Evolutionary conservation across 2,329 filamentous ascomycete genomes (phyloP), one percentile per base, ranked within the genome.

Genomic region (Exserohilum rostratum): DNA sequence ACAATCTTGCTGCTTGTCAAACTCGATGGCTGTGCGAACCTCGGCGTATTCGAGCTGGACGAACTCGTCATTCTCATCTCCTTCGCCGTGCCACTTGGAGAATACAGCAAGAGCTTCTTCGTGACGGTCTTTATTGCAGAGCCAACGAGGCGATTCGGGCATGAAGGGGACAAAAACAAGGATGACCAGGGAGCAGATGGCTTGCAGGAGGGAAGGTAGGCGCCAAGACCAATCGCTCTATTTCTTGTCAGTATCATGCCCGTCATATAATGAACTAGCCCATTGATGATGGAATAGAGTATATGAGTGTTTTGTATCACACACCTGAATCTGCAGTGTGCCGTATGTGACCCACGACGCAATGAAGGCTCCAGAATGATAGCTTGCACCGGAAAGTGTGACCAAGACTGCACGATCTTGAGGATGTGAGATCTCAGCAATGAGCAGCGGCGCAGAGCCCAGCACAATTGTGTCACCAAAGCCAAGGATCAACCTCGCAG

Each of bases 121-220:
- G 3, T 78, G 72, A 12, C 80, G 79, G 39, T 83, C 81, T 29
- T 83, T 78, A 54, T 78, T 77, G 46, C 84, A 79, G 13, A 86
- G 74, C 83, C 84, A 87, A 55, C 86, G 78, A 2, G 85, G 85
- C 1, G 79, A 83, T 58, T 88, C 85, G 0, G 85, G 85, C 6
- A 84, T 77, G 40, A 55, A 60, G 18, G 37, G 61, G 6, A 64
- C 50, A 49, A 58, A 62, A 6, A 68, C 45, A n/a, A 83, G 71
- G 54, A 82, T 76, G 67, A 72, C 64, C 9, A 76, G 49, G 6
- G 77, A 77, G 11, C 78, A 80, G 4, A 78, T 54, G 31, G 78
- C 74, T 61, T 85, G 83, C 0, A 85, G 62, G 3, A 83, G 70
- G 1, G 78, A 80, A 0, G 82, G 83, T 6, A 82, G 73, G 34